phyloP scores from a whole-genome alignment of 768 basidiomycete genomes.

The Boletus vinaceobasis region DNA sequence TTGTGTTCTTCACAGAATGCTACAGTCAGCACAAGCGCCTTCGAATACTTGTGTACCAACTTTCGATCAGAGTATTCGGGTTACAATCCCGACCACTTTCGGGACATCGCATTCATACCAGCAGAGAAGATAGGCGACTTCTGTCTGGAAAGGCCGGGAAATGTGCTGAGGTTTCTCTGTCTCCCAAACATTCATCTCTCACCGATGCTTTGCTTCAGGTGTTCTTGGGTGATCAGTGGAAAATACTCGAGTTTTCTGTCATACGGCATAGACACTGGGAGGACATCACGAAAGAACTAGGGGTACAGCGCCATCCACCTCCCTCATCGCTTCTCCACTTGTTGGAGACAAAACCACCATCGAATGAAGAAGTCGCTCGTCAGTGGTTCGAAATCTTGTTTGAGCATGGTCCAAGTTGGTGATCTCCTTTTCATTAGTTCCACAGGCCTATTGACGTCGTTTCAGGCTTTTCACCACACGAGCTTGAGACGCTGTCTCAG shows the following conservation, averaged over 20 bases:
- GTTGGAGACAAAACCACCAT: neutral
- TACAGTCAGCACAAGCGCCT: conserved; percentile 48
- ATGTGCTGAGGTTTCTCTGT: no score
- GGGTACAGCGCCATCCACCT: neutral
- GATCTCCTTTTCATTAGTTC: no score
- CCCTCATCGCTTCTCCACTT: neutral
- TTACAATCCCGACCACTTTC: conserved; percentile 51
- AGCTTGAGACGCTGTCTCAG: neutral
- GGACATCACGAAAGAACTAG: neutral
- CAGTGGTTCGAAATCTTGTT: neutral
- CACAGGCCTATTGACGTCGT: no score
- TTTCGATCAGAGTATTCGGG: neutral
- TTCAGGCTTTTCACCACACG: neutral
- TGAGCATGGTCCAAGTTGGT: neutral
- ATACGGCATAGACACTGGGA: neutral
- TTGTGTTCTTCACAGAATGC: conserved; percentile 58
- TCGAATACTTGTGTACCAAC: conserved; percentile 70
- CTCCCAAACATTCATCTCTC: neutral
- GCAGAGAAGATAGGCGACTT: neutral
- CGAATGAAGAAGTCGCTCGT: neutral
- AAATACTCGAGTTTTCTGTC: neutral
- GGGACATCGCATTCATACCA: neutral
- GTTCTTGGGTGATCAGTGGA: conserved; percentile 11
- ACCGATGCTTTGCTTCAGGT: neutral
- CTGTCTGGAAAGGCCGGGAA: neutral